Evolutionary conservation across 371 early-diverging fungal species (phyloP).

Genomic region (Circinella minor): DNA sequence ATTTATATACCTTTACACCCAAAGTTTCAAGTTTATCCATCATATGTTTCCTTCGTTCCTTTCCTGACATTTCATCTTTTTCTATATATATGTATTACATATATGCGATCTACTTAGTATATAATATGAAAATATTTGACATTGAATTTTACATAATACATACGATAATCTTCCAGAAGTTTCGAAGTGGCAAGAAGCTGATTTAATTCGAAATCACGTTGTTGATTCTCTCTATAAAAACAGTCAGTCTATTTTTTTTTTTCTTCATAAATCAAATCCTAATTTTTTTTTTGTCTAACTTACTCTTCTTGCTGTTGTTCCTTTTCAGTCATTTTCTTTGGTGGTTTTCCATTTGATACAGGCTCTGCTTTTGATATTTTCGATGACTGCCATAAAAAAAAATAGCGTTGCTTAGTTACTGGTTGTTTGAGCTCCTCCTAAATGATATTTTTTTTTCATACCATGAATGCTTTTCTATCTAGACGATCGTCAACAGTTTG

Average conservation of each 20-base stretch:
- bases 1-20: conserved; percentile 39
- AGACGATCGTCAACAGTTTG: conserved; percentile 31
- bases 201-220: conserved; percentile 45
- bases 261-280: no score
- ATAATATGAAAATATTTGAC: background rate
- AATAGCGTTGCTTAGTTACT: no score
- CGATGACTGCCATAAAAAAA: conserved; percentile 30
- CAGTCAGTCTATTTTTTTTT: background rate
- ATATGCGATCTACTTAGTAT: no score
- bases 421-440: no score
- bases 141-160: background rate
- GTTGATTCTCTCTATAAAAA: conserved; percentile 39
- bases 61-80: conserved; percentile 49
- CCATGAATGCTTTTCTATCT: conserved; percentile 48
- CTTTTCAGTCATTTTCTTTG: conserved; percentile 24
- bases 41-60: conserved; percentile 44
- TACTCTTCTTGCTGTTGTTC: conserved; percentile 44
- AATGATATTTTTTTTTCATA: conserved; percentile 7
- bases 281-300: no score
- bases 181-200: conserved; percentile 44
- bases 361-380: conserved; percentile 29
- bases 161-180: conserved; percentile 50
- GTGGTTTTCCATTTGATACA: background rate
- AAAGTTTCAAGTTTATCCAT: conserved; percentile 46
- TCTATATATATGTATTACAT: conserved; percentile 20